These are phyloP conservation scores for Chenopodium album DNA, from an alignment of 148 eudicot genomes.

Conservation along the genomic window DNA sequence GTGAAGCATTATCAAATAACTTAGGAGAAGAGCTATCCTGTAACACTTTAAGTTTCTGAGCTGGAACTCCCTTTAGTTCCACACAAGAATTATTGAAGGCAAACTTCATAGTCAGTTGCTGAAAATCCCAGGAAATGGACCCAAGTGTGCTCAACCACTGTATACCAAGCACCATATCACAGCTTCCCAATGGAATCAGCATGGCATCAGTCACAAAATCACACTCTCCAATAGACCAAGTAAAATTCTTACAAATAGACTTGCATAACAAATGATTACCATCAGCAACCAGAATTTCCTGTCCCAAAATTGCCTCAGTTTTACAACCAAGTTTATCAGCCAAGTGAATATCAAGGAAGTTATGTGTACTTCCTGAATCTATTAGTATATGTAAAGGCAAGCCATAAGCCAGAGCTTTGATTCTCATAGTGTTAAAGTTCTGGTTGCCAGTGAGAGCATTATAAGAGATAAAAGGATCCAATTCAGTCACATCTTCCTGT, in stretches of 20 bases:
- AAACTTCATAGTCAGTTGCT: neutral
- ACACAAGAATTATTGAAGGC: fast-evolving
- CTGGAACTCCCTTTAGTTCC: neutral
- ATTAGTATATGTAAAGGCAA: too few species aligned
- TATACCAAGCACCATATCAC: neutral
- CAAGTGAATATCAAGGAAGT: too few species aligned
- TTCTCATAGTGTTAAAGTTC: too few species aligned
- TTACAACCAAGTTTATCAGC: too few species aligned
- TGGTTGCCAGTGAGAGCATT: too few species aligned
- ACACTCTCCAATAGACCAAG: neutral
- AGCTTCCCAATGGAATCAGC: neutral
- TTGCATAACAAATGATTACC: neutral
- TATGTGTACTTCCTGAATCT: too few species aligned
- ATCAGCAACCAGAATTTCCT: neutral
- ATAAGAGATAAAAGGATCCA: too few species aligned
- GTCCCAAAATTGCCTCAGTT: neutral
- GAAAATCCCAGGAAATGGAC: neutral
- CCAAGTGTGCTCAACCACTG: neutral
- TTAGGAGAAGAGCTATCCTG: neutral
- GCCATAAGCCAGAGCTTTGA: too few species aligned
- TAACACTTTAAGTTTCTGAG: neutral
- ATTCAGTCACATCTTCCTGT: too few species aligned
- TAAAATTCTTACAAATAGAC: neutral
- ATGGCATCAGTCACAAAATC: neutral
- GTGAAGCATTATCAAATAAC: neutral